Conservation (phyloP, 2,329 filamentous ascomycete species). For the Lecanicillium sp. region DNA sequence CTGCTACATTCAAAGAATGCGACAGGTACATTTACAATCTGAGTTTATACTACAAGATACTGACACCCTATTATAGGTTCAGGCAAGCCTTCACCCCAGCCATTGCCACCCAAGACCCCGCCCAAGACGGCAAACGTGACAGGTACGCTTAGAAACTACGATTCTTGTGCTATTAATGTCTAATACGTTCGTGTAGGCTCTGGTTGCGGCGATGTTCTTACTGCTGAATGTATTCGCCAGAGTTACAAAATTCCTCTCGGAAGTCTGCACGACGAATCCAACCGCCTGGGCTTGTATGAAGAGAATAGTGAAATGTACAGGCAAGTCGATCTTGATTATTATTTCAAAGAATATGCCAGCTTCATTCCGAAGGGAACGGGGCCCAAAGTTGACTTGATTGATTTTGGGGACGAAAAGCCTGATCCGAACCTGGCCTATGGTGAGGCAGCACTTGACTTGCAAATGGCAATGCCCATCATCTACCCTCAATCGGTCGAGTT, state of each 20-base stretch:
- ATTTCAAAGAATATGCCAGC: constrained; percentile 28
- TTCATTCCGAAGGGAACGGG: constrained; percentile 31
- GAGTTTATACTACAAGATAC: too few species aligned
- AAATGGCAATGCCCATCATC: constrained; percentile 42
- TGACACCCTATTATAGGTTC: too few species aligned
- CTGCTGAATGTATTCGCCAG: constrained; percentile 46
- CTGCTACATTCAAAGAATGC: too few species aligned
- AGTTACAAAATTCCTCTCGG: constrained; percentile 37
- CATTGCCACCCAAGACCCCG: too few species aligned
- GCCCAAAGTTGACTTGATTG: constrained; percentile 27
- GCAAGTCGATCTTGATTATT: constrained; percentile 33
- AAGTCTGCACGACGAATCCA: constrained; percentile 21
- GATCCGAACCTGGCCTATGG: constrained; percentile 22
- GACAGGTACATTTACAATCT: too few species aligned
- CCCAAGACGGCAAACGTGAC: too few species aligned
- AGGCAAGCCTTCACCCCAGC: too few species aligned
- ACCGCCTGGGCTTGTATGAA: constrained; percentile 37
- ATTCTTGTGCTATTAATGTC: too few species aligned
- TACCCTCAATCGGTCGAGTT: constrained; percentile 41
- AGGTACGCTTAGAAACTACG: too few species aligned
- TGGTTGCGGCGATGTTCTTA: constrained; percentile 49
- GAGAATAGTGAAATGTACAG: constrained; percentile 33
- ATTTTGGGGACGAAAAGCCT: constrained; percentile 19
- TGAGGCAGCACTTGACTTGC: constrained; percentile 43
- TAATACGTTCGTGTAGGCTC: too few species aligned